A percentile compares a stretch with the other conserved stretches of the same genome.
Evolutionary conservation across 116 monocot genomes (phyloP).

Genomic region (Trichopus zeylanicus): DNA sequence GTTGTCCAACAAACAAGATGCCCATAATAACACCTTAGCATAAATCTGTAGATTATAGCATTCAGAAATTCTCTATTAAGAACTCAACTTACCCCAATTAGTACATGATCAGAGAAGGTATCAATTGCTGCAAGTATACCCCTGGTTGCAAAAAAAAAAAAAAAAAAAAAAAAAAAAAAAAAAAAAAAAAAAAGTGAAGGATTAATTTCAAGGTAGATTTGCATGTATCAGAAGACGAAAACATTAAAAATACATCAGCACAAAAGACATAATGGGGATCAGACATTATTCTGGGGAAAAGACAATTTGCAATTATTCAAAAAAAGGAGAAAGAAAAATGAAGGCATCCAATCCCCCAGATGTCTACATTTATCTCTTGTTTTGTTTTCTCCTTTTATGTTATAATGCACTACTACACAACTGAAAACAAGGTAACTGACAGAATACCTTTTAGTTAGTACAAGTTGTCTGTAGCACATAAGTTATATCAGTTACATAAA

Average conservation of each 20-base stretch:
- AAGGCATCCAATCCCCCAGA: too few species aligned
- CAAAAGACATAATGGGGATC: too few species aligned
- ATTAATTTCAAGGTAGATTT: background rate
- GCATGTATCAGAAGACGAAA: background rate
- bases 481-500: too few species aligned
- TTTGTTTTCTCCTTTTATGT: too few species aligned
- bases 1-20: background rate
- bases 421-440: too few species aligned
- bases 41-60: background rate
- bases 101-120: constrained; percentile 49
- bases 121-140: constrained; percentile 74
- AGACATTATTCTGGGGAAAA: background rate
- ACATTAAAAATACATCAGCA: background rate
- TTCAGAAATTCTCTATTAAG: background rate
- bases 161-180: too few species aligned
- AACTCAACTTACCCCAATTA: constrained; percentile 54
- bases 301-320: too few species aligned
- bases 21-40: background rate
- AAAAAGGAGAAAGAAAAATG: too few species aligned
- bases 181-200: constrained; percentile 7
- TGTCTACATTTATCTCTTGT: too few species aligned
- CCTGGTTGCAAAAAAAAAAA: constrained; percentile 28
- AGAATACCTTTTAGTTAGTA: too few species aligned
- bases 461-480: too few species aligned
- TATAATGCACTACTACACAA: too few species aligned